Conservation (phyloP, 108 stramenopile species). For the Nitzschia palea region DNA sequence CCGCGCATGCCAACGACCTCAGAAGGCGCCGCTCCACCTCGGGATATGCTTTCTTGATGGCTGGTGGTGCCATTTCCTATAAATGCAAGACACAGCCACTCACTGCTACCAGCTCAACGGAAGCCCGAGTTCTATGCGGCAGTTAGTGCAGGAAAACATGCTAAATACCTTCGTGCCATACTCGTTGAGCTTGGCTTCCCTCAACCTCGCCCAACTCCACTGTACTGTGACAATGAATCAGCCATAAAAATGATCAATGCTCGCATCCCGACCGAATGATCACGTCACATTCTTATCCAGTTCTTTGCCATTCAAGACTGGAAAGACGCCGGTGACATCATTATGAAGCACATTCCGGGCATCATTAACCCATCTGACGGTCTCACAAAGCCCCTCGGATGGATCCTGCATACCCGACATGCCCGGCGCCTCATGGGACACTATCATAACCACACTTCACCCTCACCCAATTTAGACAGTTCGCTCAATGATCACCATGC, state of each 20-base stretch:
- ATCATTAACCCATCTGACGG: slow-evolving; percentile 27
- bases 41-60: slow-evolving; percentile 26
- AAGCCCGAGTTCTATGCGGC: not conserved
- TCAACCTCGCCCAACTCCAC: slow-evolving; percentile 23
- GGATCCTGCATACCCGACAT: slow-evolving; percentile 34
- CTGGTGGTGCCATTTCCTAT: slow-evolving; percentile 26
- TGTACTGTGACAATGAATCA: slow-evolving; percentile 19
- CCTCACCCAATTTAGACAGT: not conserved
- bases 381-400: slow-evolving; percentile 38
- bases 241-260: slow-evolving; percentile 21
- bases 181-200: slow-evolving; percentile 30
- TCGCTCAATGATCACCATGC: not conserved
- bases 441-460: not conserved
- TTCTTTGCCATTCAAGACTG: slow-evolving; percentile 31
- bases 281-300: slow-evolving; percentile 25
- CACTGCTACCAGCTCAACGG: slow-evolving; percentile 20
- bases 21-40: slow-evolving; percentile 36
- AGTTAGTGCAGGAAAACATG: slow-evolving; percentile 2
- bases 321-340: slow-evolving; percentile 12
- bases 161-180: slow-evolving; percentile 23
- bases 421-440: slow-evolving; percentile 34
- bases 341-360: slow-evolving; percentile 19
- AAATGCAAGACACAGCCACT: slow-evolving; percentile 21
- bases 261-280: slow-evolving; percentile 6
- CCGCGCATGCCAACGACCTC: slow-evolving; percentile 32